Percentiles rank a stretch among this genome's conserved stretches.
phyloP scores from a whole-genome alignment of 352 stramenopile species.

The Globisporangium lucens region DNA sequence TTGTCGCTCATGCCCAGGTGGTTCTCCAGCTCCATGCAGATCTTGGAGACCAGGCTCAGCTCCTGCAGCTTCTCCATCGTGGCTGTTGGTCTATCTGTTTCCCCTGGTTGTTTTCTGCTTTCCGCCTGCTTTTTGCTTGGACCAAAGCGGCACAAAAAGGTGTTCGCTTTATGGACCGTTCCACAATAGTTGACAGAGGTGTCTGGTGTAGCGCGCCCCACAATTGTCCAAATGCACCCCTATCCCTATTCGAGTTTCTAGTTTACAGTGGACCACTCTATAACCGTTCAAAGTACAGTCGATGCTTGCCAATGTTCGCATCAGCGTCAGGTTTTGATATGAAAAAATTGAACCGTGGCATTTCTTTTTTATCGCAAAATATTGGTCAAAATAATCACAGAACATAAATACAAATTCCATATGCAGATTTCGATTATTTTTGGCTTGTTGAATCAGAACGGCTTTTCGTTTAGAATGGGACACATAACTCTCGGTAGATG shows the following conservation, averaged over 20 bases:
- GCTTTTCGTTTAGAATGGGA: not conserved
- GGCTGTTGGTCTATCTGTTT: not conserved
- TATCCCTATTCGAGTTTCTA: not conserved
- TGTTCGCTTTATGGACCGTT: not conserved
- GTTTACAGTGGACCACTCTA: not conserved
- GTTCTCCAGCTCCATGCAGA: conserved; percentile 88
- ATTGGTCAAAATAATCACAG: too few species aligned
- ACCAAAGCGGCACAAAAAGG: not conserved
- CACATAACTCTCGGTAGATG: not conserved
- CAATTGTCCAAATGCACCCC: conserved; percentile 12
- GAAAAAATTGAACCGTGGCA: not conserved
- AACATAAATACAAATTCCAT: too few species aligned
- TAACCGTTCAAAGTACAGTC: not conserved
- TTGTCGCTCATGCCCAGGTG: conserved; percentile 95
- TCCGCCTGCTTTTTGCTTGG: not conserved
- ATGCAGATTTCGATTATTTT: too few species aligned
- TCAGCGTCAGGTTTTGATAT: not conserved
- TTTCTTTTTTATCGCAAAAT: too few species aligned
- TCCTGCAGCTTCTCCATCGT: conserved; percentile 88
- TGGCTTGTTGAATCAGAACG: too few species aligned
- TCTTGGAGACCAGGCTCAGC: conserved; percentile 86
- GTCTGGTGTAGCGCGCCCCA: not conserved
- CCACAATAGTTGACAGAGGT: not conserved
- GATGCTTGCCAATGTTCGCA: not conserved
- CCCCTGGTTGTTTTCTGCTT: not conserved